Percentiles rank a stretch among this genome's conserved stretches.
phyloP scores from a whole-genome alignment of 352 stramenopile genomes.

The Aphanomyces invadans region DNA sequence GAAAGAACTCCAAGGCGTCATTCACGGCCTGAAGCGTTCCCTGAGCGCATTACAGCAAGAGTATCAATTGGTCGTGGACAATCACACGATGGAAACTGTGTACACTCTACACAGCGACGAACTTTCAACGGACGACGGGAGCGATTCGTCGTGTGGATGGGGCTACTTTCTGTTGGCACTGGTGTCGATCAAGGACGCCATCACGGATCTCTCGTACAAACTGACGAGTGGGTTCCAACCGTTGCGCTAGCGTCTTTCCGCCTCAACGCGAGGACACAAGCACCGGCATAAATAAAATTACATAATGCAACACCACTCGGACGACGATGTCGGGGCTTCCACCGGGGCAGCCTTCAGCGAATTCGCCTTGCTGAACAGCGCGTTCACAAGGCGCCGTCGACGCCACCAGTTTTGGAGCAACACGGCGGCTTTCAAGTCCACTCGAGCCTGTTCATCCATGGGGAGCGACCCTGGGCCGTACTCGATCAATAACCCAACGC shows the following conservation, averaged over 20 bases:
- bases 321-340: neutral
- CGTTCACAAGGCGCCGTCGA: constrained; percentile 48
- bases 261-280: too few relatives aligned
- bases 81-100: neutral
- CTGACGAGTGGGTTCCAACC: neutral
- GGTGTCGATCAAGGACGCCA: neutral
- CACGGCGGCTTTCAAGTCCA: constrained; percentile 73
- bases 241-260: neutral
- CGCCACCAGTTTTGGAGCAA: constrained; percentile 81
- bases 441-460: constrained; percentile 82
- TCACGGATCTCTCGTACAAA: neutral
- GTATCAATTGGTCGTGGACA: constrained; percentile 3
- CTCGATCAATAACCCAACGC: constrained; percentile 67
- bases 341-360: neutral
- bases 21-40: constrained; percentile 10
- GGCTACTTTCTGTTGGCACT: neutral
- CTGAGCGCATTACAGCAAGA: constrained; percentile 5
- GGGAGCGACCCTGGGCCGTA: constrained; percentile 80
- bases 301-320: neutral
- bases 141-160: neutral
- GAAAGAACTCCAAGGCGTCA: neutral
- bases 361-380: constrained; percentile 49
- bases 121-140: neutral
- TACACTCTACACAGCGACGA: neutral
- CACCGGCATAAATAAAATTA: constrained; percentile 6